Percentiles rank a stretch among this genome's conserved stretches.
These are phyloP conservation scores for Neospora caninum DNA, from an alignment of 169 alveolate species.

Conservation along the genomic window DNA sequence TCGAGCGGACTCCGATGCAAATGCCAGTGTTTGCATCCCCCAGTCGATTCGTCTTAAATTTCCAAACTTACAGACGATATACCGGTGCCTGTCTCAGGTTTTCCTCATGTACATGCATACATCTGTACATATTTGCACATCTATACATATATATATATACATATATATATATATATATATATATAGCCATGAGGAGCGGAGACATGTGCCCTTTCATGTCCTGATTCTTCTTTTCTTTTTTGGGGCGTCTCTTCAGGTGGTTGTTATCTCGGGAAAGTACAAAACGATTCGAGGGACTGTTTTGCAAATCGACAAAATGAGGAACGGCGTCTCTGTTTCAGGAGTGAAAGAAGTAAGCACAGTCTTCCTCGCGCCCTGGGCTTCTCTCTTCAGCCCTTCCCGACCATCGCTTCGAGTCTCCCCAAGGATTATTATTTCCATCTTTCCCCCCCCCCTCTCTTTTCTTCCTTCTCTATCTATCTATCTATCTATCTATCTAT, in stretches of 20 bases:
- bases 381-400: background rate
- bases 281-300: background rate
- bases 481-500: background rate
- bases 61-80: no score
- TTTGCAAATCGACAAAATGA: constrained; percentile 42
- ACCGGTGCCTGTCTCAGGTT: no score
- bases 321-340: constrained; percentile 38
- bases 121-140: background rate
- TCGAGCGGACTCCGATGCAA: no score
- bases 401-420: background rate
- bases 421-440: no score
- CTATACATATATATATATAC: background rate
- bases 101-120: background rate
- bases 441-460: no score
- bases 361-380: background rate
- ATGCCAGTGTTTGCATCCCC: no score
- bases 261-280: constrained; percentile 39
- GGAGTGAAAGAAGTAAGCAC: constrained; percentile 45
- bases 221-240: background rate
- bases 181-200: no score
- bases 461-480: background rate
- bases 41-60: no score
- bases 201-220: no score
- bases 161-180: background rate
- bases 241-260: background rate